phyloP scores from a whole-genome alignment of 2,329 filamentous ascomycete species.

The Uncinocarpus reesii region DNA sequence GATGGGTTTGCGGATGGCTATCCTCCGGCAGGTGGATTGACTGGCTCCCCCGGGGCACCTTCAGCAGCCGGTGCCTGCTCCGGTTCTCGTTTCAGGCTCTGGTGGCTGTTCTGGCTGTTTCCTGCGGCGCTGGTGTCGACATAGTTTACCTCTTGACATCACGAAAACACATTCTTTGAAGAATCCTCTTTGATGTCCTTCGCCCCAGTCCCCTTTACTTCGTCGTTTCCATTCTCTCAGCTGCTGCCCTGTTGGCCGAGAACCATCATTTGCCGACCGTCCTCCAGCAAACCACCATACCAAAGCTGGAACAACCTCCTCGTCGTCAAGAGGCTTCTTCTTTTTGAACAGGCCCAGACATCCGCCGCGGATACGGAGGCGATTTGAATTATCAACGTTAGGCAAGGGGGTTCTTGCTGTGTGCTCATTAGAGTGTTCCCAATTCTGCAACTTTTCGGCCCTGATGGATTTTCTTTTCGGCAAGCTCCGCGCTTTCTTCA shows the following conservation, averaged over 20 bases:
- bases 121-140: conserved; percentile 16
- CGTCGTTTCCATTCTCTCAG: conserved; percentile 14
- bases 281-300: conserved; percentile 15
- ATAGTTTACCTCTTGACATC: conserved; percentile 14
- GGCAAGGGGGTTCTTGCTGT: background rate
- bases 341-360: conserved; percentile 6
- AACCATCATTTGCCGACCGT: background rate
- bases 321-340: conserved; percentile 12
- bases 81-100: background rate
- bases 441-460: background rate
- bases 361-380: conserved; percentile 11
- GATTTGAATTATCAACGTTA: background rate
- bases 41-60: background rate
- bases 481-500: background rate
- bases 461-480: background rate
- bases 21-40: background rate
- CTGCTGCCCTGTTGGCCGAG: conserved; percentile 8
- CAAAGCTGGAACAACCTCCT: conserved; percentile 10
- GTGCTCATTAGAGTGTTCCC: background rate
- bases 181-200: conserved; percentile 12
- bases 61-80: background rate
- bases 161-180: conserved; percentile 13
- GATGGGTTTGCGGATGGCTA: background rate
- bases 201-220: conserved; percentile 13
- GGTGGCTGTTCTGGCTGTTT: conserved; percentile 16